A percentile compares a stretch with the other conserved stretches of the same genome.
These are phyloP conservation scores for Mikania micrantha DNA, from an alignment of 129 eudicot species.

Conservation along the genomic window DNA sequence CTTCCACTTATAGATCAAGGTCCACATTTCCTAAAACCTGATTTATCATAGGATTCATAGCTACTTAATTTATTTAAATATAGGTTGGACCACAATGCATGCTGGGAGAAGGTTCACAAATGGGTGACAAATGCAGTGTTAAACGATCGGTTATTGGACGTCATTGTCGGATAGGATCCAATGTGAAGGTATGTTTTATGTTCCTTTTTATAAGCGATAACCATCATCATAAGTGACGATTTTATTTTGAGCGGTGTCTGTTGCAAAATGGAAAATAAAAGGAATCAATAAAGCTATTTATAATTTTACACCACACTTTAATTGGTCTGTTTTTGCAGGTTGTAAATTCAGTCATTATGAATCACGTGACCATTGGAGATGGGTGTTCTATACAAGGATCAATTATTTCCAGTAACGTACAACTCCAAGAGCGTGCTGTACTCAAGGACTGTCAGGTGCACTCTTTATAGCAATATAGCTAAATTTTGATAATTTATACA, in stretches of 20 bases:
- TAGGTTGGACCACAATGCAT: conserved; percentile 98
- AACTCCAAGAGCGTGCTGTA: conserved; percentile 79
- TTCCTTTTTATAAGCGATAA: not conserved
- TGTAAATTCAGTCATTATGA: conserved; percentile 76
- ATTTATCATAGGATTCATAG: not conserved
- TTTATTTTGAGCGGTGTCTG: too few species aligned
- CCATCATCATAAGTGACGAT: not conserved
- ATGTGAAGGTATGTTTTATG: conserved; percentile 61
- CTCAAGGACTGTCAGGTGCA: conserved; percentile 82
- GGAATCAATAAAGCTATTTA: not conserved
- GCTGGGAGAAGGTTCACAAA: conserved; percentile 90
- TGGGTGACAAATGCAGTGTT: conserved; percentile 97
- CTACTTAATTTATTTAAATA: not conserved
- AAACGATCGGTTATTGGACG: conserved; percentile 91
- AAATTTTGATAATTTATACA: too few species aligned
- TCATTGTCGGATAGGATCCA: conserved; percentile 94
- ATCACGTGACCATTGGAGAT: conserved; percentile 77
- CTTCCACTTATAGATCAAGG: not conserved
- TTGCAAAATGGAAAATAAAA: not conserved
- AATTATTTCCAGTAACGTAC: conserved; percentile 78
- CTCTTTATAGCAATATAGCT: too few species aligned
- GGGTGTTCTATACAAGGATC: conserved; percentile 93
- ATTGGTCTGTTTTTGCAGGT: conserved; percentile 34
- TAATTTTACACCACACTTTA: not conserved
- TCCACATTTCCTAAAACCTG: not conserved